Base-by-base conservation (phyloP, 2,329 filamentous ascomycete genomes). In the Pseudofabraea citricarpa region DNA sequence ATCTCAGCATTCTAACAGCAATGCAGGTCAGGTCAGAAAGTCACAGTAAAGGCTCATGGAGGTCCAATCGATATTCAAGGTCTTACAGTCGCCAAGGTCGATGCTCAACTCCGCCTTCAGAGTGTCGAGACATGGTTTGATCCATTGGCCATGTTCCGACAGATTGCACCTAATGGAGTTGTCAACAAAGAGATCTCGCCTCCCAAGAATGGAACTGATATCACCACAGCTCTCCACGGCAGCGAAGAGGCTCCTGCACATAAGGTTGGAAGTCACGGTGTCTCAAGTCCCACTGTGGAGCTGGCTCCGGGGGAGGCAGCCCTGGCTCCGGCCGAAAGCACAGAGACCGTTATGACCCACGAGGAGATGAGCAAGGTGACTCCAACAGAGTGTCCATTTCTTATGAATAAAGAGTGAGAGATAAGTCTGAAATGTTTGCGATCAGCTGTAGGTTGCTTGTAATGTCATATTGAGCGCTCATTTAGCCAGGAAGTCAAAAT, bases 41-140 rank as follows among this genome's bases (percentile, higher is more conserved):
- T 85, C 26, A 76, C 67, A 0, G 72, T 75, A 40, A 79, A 79
- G 57, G 77, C 79, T 1, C 78, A 83, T 50, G 77, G 77, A 24
- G 73, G 74, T 0, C 45, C 62, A 2, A 81, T 85, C 45, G 78
- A 85, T 49, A 81, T 85, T 45, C 68, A 80, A 57, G 81, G 81
- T 4, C 65, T 85, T 24, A 79, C 77, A 0, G 69, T 83, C 12
- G 82, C 81, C 9, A 70, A 70, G 16, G 73, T 85, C 5, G 78
- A 84, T 53, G 75, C 79, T 12, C 72, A 73, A 47, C 62, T 84
- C 32, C 73, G 78, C 46, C 62, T 85, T 2, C 69, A 76, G 50
- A 67, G 65, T 15, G 67, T 85, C 3, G 76, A 83, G 47, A 80
- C 79, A 0, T 85, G 77, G 72, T 83, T 81, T 51, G 81, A 85